Percentiles rank a stretch among this genome's conserved stretches.
phyloP scores from a whole-genome alignment of 441 rosid genomes.

The Aleurites moluccanus region DNA sequence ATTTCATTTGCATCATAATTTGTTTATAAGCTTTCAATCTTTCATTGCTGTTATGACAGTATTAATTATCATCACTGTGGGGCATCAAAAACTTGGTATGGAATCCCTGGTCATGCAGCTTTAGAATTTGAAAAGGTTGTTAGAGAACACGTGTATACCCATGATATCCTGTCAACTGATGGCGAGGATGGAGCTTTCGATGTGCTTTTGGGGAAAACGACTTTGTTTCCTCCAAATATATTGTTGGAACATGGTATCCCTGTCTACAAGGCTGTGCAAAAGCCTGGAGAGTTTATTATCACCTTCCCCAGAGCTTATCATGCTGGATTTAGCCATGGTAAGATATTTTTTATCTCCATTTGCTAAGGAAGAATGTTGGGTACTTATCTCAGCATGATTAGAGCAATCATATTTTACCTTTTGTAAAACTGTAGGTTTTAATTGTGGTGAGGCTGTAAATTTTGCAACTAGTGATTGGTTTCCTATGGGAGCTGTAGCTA shows the following conservation, averaged over 20 bases:
- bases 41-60: slow-evolving; percentile 50
- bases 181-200: slow-evolving; percentile 99
- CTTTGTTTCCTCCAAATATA: slow-evolving; percentile 91
- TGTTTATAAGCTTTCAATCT: too few species aligned
- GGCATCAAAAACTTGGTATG: slow-evolving; percentile 99
- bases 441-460: slow-evolving; percentile 99
- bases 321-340: slow-evolving; percentile 99
- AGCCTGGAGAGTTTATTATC: slow-evolving; percentile 92
- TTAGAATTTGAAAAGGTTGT: slow-evolving; percentile 91
- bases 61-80: slow-evolving; percentile 99
- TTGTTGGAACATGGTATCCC: slow-evolving; percentile 84
- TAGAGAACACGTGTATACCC: slow-evolving; percentile 72
- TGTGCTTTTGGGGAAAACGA: slow-evolving; percentile 95
- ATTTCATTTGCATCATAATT: slow-evolving; percentile 7
- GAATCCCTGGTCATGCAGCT: slow-evolving; percentile 96
- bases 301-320: slow-evolving; percentile 98
- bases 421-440: slow-evolving; percentile 61
- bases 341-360: slow-evolving; percentile 16
- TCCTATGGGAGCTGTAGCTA: slow-evolving; percentile 89
- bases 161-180: slow-evolving; percentile 66
- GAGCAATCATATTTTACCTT: neutral
- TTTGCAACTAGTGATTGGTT: slow-evolving; percentile 99
- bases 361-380: neutral
- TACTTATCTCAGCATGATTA: neutral
- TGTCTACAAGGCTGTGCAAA: slow-evolving; percentile 95